Base-by-base conservation (phyloP, 2,329 filamentous ascomycete species). In the Ceratocystiopsis minuta region DNA sequence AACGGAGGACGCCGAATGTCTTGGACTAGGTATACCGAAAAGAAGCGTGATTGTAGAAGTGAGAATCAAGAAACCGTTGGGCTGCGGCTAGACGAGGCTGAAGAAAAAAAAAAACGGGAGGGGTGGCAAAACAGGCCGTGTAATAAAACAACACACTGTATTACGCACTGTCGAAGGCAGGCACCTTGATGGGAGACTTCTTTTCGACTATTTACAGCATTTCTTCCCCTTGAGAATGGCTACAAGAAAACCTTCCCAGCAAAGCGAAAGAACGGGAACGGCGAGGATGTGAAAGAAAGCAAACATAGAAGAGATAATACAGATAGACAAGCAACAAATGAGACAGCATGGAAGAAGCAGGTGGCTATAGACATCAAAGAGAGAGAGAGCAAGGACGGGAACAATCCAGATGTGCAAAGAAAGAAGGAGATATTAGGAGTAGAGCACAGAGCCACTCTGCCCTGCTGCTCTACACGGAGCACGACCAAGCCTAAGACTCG, bases 401-500 rank as follows among this genome's bases (percentile, higher is more conserved):
- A n/a, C n/a, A 28, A 28, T 28, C 24, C 24, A 28, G 9, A 28
- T 28, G n/a, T n/a, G 24, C 24, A 17, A 37, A 37, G 10, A 36
- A 35, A 38, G 10, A n/a, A 11, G 11, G 16, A n/a, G 18, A n/a
- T 32, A 16, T n/a, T 16, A n/a, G 16, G 28, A 34, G 33, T 16
- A 34, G 15, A 34, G 33, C 7, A 16, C 13, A 34, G 24, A 10
- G 24, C 24, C 11, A 10, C 24, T 10, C 24, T 10, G 7, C 24
- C 24, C 6, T 28, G 24, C 24, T 28, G 24, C 24, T 10, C 5
- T 10, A 28, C 20, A 28, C 5, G 11, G 24, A 28, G 7, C 7
- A 28, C 24, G n/a, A 6, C 9, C 6, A 10, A 28, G 24, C 24
- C 53, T 46, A 73, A 45, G 68, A 71, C 53, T 70, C 67, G 55